Evolutionary conservation across 495 filamentous ascomycete genomes (phyloP).

Genomic region (Immersiella caudata): DNA sequence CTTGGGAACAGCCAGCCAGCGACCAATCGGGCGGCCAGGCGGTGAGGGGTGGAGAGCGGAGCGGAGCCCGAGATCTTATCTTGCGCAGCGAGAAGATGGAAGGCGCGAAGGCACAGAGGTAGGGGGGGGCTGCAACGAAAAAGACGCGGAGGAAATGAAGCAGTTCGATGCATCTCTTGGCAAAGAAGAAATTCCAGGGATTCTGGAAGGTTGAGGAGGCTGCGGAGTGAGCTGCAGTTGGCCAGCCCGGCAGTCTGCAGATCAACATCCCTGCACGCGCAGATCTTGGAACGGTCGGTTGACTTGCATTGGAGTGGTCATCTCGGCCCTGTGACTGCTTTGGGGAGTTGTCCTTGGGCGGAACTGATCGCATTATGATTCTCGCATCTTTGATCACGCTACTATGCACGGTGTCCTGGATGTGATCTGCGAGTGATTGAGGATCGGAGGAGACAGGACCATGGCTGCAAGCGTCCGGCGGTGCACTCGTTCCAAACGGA

Average conservation of each 20-base stretch:
- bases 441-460: background rate
- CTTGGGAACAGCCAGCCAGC: background rate
- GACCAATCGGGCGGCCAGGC: background rate
- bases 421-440: background rate
- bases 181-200: background rate
- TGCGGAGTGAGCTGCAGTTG: conserved; percentile 6
- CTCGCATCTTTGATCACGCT: conserved; percentile 10
- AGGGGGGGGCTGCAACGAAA: background rate
- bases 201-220: background rate
- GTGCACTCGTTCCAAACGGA: too few relatives aligned
- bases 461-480: too few relatives aligned
- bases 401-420: background rate
- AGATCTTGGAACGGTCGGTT: conserved; percentile 16
- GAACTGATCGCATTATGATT: background rate
- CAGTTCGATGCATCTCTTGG: background rate
- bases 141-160: background rate
- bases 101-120: background rate
- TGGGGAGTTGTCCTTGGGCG: conserved; percentile 14
- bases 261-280: conserved; percentile 3
- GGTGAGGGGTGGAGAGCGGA: background rate
- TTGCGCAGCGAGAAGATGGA: background rate
- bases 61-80: background rate
- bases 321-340: conserved; percentile 33
- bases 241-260: background rate
- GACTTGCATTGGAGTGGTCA: conserved; percentile 23